These are phyloP conservation scores for Apiospora saccharicola DNA, from an alignment of 2,329 filamentous ascomycete genomes.

Conservation along the genomic window DNA sequence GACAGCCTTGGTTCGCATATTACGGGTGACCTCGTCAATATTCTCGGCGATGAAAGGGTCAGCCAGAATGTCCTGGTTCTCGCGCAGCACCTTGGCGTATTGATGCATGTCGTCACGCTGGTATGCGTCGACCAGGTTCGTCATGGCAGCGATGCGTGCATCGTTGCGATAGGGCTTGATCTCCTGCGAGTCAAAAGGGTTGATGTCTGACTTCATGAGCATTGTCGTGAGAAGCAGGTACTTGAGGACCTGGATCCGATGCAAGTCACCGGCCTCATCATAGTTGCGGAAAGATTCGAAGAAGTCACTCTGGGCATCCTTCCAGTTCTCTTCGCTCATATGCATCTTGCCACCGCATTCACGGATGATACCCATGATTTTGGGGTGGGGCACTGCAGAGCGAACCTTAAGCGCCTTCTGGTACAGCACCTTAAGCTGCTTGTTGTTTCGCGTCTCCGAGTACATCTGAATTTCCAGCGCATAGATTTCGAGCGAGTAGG, in stretches of 20 bases:
- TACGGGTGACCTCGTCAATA: slow-evolving; percentile 97
- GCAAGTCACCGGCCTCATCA: slow-evolving; percentile 94
- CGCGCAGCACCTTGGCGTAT: slow-evolving; percentile 87
- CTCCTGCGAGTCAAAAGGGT: slow-evolving; percentile 98
- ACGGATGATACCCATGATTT: slow-evolving; percentile 98
- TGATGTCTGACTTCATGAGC: slow-evolving; percentile 98
- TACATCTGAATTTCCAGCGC: slow-evolving; percentile 99
- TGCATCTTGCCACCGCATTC: slow-evolving; percentile 99
- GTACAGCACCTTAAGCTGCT: slow-evolving; percentile 92
- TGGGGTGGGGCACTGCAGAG: slow-evolving; percentile 97
- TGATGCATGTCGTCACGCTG: slow-evolving; percentile 92
- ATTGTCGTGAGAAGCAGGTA: slow-evolving; percentile 96
- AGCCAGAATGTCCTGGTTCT: slow-evolving; percentile 86
- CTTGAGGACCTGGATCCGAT: slow-evolving; percentile 96
- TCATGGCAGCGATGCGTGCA: slow-evolving; percentile 95
- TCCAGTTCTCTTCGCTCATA: slow-evolving; percentile 99
- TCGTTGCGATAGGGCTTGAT: slow-evolving; percentile 98
- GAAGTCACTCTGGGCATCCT: slow-evolving; percentile 95
- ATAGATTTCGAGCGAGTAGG: slow-evolving; percentile 94
- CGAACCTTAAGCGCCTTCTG: slow-evolving; percentile 89
- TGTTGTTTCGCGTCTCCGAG: slow-evolving; percentile 95
- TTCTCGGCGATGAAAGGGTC: slow-evolving; percentile 98
- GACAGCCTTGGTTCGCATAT: slow-evolving; percentile 96
- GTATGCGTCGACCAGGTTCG: slow-evolving; percentile 93
- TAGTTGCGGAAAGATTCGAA: slow-evolving; percentile 99